Evolutionary conservation across 108 stramenopile species (phyloP).

Genomic region (Discostella stelligeroides): DNA sequence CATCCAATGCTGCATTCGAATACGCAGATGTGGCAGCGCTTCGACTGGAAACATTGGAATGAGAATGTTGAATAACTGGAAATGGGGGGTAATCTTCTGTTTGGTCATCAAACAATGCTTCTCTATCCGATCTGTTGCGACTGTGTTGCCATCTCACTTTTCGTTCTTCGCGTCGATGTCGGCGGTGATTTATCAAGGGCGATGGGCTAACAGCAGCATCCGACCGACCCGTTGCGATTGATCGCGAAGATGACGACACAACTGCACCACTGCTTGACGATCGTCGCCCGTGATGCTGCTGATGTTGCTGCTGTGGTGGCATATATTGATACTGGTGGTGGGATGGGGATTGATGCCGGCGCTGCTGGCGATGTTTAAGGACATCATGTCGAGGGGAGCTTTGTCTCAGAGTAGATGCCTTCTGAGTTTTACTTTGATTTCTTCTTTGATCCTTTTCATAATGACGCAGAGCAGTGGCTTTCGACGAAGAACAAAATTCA

Average conservation of each 20-base stretch:
- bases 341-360: too few species aligned
- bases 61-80: neutral
- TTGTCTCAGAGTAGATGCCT: too few species aligned
- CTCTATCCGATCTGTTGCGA: neutral
- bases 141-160: neutral
- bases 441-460: too few species aligned
- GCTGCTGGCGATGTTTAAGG: too few species aligned
- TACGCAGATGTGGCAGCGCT: conserved; percentile 2
- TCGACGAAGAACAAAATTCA: too few species aligned
- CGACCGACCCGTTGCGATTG: neutral
- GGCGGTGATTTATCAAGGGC: neutral
- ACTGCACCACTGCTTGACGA: too few species aligned
- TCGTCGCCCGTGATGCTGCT: too few species aligned
- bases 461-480: too few species aligned
- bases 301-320: too few species aligned
- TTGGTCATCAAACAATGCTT: neutral
- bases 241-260: neutral
- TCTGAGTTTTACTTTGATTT: too few species aligned
- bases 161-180: neutral
- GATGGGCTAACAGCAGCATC: conserved; percentile 2
- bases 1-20: conserved; percentile 9
- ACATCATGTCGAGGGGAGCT: too few species aligned
- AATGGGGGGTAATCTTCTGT: neutral
- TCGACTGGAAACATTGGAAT: conserved; percentile 5
- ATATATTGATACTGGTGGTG: too few species aligned